phyloP scores from a whole-genome alignment of 2,329 filamentous ascomycete species.

The Thielaviopsis populi region DNA sequence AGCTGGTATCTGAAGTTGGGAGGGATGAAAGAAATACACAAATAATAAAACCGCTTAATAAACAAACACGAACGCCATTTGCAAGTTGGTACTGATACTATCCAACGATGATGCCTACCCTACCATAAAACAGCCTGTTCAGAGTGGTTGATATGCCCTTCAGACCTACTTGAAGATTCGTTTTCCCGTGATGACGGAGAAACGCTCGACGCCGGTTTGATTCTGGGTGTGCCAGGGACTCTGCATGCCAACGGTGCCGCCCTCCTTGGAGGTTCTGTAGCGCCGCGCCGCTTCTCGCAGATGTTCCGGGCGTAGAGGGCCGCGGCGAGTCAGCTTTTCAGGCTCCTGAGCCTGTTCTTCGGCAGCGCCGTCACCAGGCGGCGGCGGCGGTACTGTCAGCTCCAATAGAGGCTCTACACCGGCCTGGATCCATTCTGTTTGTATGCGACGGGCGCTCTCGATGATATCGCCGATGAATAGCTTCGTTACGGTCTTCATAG shows the following conservation, averaged over 20 bases:
- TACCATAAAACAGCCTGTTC: not conserved
- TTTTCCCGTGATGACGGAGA: slow-evolving; percentile 37
- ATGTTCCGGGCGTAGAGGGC: slow-evolving; percentile 58
- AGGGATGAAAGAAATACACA: not conserved
- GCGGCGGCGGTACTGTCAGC: slow-evolving; percentile 30
- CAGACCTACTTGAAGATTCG: slow-evolving; percentile 35
- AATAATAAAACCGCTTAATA: not conserved
- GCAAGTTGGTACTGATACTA: not conserved
- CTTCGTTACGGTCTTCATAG: slow-evolving; percentile 63
- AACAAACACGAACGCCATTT: not conserved
- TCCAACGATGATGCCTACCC: not conserved
- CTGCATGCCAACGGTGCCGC: slow-evolving; percentile 45
- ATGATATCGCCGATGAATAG: slow-evolving; percentile 64
- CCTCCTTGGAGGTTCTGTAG: slow-evolving; percentile 48
- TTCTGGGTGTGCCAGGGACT: slow-evolving; percentile 47
- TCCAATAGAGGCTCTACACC: slow-evolving; percentile 43
- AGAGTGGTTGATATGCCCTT: not conserved
- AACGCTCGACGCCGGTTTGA: slow-evolving; percentile 43
- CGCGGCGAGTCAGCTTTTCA: slow-evolving; percentile 24
- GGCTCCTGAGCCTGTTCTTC: slow-evolving; percentile 15
- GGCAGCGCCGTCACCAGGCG: slow-evolving; percentile 21
- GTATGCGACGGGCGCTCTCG: slow-evolving; percentile 53
- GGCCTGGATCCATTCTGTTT: slow-evolving; percentile 52
- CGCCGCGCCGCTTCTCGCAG: slow-evolving; percentile 56
- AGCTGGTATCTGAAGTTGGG: not conserved